Base-by-base conservation (phyloP, 2,329 filamentous ascomycete genomes). In the Albophoma yamanashiensis region DNA sequence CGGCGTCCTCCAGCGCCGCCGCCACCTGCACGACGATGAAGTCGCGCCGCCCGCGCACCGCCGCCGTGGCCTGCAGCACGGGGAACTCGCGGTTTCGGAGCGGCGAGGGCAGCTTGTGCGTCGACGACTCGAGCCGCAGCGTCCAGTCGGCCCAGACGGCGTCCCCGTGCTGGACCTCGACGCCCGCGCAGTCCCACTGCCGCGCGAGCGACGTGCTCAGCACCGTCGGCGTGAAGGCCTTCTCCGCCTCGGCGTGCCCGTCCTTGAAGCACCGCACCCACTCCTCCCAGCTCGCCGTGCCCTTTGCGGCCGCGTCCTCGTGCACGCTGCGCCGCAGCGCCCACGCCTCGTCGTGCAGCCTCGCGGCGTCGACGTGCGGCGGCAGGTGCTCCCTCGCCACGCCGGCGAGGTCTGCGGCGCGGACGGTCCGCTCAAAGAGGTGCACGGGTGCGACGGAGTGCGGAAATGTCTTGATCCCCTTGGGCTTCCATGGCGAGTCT, bases 31-130 rank as follows among this genome's bases (percentile, higher is more conserved):
- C 75, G 3, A 87, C 76, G 9, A 85, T 59, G 60, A 87, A 82
- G 67, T 84, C 81, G 72, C 43, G 66, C 22, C 62, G 65, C n/a
- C 64, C 69, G n/a, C 61, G 67, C 1, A 71, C 73, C 11, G 77
- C 74, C 14, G 76, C 76, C 45, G 84, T 83, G 59, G 88, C 74
- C 68, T 89, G 83, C 57, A 91, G 70, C 2, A 87, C 83, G 20
- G 85, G 80, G 65, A 91, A 92, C 2, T 83, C 80, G 57, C 89
- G 83, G 63, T 86, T 81, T 61, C 79, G 78, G 9, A 91, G 75
- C n/a, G 83, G 78, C 3, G 77, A 74, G 0, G 81, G 81, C 58
- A 91, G 78, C 55, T 77, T 76, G 70, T 91, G 88, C 59, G 80
- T 80, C 78, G 89, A 88, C 74, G 90, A 85, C 63, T 82, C 80